Percentiles rank a stretch among this genome's conserved stretches.
Evolutionary conservation across 805 yeast species (phyloP).

Genomic region (Spathaspora arborariae): DNA sequence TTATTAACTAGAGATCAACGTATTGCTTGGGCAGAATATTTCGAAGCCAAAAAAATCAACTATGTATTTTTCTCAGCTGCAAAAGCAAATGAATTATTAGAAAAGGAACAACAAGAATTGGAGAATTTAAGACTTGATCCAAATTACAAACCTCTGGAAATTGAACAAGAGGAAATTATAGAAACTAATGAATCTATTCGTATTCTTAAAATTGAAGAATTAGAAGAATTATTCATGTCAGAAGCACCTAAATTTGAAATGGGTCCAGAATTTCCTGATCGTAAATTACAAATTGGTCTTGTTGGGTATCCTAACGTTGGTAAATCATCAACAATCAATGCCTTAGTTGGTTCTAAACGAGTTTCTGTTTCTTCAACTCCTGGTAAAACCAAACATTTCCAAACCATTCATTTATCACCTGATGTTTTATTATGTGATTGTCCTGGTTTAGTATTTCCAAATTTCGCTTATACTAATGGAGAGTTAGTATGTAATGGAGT

Average conservation of each 20-base stretch:
- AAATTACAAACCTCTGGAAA: constrained; percentile 8
- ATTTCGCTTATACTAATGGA: constrained; percentile 93
- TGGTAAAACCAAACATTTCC: constrained; percentile 98
- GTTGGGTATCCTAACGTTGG: constrained; percentile 97
- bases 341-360: constrained; percentile 91
- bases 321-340: constrained; percentile 96
- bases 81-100: constrained; percentile 72
- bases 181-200: constrained; percentile 41
- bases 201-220: constrained; percentile 77
- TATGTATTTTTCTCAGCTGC: constrained; percentile 93
- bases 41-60: constrained; percentile 61
- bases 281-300: constrained; percentile 80
- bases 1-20: constrained; percentile 75
- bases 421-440: constrained; percentile 91
- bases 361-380: constrained; percentile 99
- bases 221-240: constrained; percentile 72
- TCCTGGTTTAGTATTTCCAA: constrained; percentile 98
- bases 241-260: constrained; percentile 71
- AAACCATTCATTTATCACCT: constrained; percentile 82
- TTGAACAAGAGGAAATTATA: constrained; percentile 19
- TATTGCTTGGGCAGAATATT: constrained; percentile 81
- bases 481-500: constrained; percentile 98
- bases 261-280: constrained; percentile 53
- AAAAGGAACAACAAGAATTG: constrained; percentile 50
- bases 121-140: constrained; percentile 21